phyloP scores from a whole-genome alignment of 192 early-diverging fungal genomes.

The Rhizophagus clarus region DNA sequence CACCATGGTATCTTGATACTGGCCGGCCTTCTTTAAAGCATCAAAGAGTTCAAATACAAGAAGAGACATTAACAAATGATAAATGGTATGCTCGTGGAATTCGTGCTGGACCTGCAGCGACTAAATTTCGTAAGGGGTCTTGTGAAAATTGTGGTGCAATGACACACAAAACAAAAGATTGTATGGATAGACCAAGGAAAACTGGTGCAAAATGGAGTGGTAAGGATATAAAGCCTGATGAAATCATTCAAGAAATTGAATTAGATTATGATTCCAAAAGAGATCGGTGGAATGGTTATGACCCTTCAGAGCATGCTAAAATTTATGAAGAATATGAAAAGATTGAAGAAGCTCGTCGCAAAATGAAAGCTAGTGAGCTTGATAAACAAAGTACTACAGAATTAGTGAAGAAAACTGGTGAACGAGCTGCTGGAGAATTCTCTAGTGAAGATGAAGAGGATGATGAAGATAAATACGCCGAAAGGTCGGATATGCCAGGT shows the following conservation, averaged over 20 bases:
- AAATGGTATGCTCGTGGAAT: conserved; percentile 84
- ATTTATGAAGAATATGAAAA: conserved; percentile 89
- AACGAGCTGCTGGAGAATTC: conserved; percentile 48
- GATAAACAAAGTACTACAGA: conserved; percentile 65
- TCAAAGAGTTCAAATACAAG: conserved; percentile 60
- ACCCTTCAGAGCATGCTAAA: conserved; percentile 80
- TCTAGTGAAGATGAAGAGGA: conserved; percentile 76
- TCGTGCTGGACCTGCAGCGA: conserved; percentile 76
- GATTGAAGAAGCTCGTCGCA: conserved; percentile 84
- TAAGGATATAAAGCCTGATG: conserved; percentile 82
- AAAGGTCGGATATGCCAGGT: conserved; percentile 81
- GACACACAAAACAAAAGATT: conserved; percentile 92
- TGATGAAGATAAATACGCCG: conserved; percentile 92
- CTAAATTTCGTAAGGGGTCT: conserved; percentile 92
- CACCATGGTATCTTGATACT: conserved; percentile 89
- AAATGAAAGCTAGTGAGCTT: conserved; percentile 73
- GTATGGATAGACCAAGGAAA: conserved; percentile 89
- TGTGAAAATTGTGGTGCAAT: conserved; percentile 98
- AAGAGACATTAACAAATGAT: conserved; percentile 43
- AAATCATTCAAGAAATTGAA: conserved; percentile 72
- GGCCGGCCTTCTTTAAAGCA: conserved; percentile 86
- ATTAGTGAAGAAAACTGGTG: conserved; percentile 54
- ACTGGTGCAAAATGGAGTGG: conserved; percentile 89
- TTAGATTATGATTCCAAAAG: conserved; percentile 94
- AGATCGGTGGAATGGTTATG: conserved; percentile 98